Conservation (phyloP, 768 basidiomycete species). For the Boletus eberwhitei region DNA sequence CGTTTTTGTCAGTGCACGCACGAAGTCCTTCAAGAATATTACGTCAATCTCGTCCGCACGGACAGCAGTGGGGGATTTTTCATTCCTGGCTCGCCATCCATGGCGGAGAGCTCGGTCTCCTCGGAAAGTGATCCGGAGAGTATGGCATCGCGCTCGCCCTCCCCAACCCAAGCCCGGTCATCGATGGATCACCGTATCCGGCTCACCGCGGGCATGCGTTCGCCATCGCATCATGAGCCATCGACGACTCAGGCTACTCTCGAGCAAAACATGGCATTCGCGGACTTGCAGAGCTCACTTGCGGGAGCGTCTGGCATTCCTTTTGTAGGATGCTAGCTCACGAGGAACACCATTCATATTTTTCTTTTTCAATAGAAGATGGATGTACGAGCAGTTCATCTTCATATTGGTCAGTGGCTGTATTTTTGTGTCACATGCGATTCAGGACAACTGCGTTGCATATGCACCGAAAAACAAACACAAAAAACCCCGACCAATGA, state of each 20-base stretch:
- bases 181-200: conserved; percentile 25
- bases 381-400: background rate
- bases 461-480: conserved; percentile 26
- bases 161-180: conserved; percentile 34
- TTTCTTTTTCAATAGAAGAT: background rate
- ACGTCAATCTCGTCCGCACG: conserved; percentile 87
- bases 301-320: conserved; percentile 27
- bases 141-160: conserved; percentile 48
- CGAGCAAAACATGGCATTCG: conserved; percentile 85
- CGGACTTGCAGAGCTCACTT: conserved; percentile 54
- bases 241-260: conserved; percentile 50
- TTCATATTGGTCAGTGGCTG: background rate
- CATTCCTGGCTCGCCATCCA: conserved; percentile 43
- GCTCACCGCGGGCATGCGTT: conserved; percentile 23
- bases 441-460: conserved; percentile 15
- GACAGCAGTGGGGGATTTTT: conserved; percentile 62
- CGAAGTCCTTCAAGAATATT: conserved; percentile 90
- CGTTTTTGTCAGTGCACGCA: conserved; percentile 66
- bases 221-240: conserved; percentile 29
- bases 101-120: conserved; percentile 41
- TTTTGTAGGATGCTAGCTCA: conserved; percentile 9
- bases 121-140: conserved; percentile 57
- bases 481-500: conserved; percentile 4
- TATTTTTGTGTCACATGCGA: conserved; percentile 14
- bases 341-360: background rate